phyloP scores from a whole-genome alignment of 208 protist genomes.

The Acanthamoeba castellanii region DNA sequence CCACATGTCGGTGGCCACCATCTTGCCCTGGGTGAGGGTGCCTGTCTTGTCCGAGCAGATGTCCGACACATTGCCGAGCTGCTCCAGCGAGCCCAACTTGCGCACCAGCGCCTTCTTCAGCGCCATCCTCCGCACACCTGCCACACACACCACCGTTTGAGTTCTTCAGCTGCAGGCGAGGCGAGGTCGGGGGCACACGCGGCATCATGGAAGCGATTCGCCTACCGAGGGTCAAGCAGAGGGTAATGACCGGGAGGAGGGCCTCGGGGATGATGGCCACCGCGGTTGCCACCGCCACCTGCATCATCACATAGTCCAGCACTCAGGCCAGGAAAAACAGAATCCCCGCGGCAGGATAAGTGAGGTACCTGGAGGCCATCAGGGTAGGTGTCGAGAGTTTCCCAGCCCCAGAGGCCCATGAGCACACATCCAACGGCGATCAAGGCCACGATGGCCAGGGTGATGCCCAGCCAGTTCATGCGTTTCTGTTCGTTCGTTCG shows the following conservation, averaged over 20 bases:
- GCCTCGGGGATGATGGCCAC: slow-evolving; percentile 99
- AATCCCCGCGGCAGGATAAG: not conserved
- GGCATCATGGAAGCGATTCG: too few species aligned
- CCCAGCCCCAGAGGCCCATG: slow-evolving; percentile 25
- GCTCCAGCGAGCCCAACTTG: slow-evolving; percentile 62
- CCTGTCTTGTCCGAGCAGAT: slow-evolving; percentile 99
- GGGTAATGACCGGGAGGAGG: slow-evolving; percentile 90
- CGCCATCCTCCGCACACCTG: slow-evolving; percentile 93
- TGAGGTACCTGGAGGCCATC: slow-evolving; percentile 28
- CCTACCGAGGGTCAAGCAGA: slow-evolving; percentile 62
- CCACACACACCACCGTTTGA: not conserved
- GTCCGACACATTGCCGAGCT: slow-evolving; percentile 96
- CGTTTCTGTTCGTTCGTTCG: not conserved
- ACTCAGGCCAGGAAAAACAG: slow-evolving; percentile 91
- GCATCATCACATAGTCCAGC: not conserved
- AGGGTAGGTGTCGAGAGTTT: slow-evolving; percentile 5
- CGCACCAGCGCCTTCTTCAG: slow-evolving; percentile 50
- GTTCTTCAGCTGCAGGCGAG: not conserved
- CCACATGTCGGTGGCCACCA: slow-evolving; percentile 92
- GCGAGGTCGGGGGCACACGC: not conserved
- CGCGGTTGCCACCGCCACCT: slow-evolving; percentile 96
- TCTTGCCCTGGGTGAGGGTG: slow-evolving; percentile 99
- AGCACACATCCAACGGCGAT: slow-evolving; percentile 49
- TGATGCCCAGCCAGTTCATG: slow-evolving; percentile 63
- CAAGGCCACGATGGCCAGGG: slow-evolving; percentile 27